Evolutionary conservation across 106 monocot genomes (phyloP), one percentile per base, ranked within the genome.

Genomic region (Ottelia alismoides): DNA sequence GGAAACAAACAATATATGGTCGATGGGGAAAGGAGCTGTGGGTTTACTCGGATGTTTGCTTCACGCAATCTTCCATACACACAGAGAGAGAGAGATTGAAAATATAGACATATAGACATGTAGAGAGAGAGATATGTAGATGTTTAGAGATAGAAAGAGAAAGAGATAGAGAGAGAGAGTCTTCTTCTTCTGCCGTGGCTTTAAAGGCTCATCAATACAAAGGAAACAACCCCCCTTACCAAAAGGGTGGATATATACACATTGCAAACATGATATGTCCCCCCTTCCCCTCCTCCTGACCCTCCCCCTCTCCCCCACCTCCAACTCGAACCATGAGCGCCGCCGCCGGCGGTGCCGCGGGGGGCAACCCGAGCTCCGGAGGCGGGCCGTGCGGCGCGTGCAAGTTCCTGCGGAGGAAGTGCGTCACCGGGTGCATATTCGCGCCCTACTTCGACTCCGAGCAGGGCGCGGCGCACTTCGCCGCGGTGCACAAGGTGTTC

Each of bases 341-440:
- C 16, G 65, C 55, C 45, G 56, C 72, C 5, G 71, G 63, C 25
- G 55, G 52, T 44, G 27, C 58, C 1, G 58, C 45, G 5, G 62
- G 67, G 0, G 65, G 66, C 0, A 63, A 74, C 0, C 66, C 77
- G 0, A 28, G 62, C 1, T 79, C 83, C 0, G 76, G 74, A 19
- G 75, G 80, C 0, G 96, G 96, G 25, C 96, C 96, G 2, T 98
- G 96, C 50, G 96, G 96, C 14, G 96, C 96, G 16, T 98, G 96
- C 67, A 98, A 98, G 78, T 98, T 98, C 56, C 49, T 98, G 51
- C 55, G 96, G 47, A 61, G 96, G 59, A 96, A 96, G 81, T 96
- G 96, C 51, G 96, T 96, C 35, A 82, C 28, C 47, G 53, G 27
- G 12, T 28, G 53, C 53, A n/a, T 53, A 9, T 53, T 53, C 53